These are phyloP conservation scores for Suhomyces terraborum DNA, from an alignment of 1,139 yeast species.

Conservation along the genomic window DNA sequence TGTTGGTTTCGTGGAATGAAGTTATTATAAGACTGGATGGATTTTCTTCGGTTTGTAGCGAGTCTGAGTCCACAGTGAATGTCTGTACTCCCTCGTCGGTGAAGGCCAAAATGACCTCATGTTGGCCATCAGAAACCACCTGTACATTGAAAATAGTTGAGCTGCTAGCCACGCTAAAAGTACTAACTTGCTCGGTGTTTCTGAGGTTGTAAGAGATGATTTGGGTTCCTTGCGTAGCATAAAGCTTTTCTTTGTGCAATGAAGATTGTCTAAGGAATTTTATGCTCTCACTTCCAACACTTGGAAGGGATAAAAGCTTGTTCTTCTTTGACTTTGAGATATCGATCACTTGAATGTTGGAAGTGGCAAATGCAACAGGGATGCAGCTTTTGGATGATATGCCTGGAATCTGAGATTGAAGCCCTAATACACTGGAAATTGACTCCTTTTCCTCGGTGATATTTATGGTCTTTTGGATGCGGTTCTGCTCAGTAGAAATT, in stretches of 20 bases:
- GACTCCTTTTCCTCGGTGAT: slow-evolving; percentile 16
- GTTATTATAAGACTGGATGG: slow-evolving; percentile 16
- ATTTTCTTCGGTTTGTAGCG: slow-evolving; percentile 10
- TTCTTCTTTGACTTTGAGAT: slow-evolving; percentile 17
- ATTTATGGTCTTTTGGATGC: slow-evolving; percentile 20
- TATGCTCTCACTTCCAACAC: slow-evolving; percentile 1
- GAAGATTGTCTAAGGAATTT: slow-evolving; percentile 11
- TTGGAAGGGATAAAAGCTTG: slow-evolving; percentile 8
- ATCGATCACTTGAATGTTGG: slow-evolving; percentile 16
- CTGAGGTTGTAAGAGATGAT: slow-evolving; percentile 11
- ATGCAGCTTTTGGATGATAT: slow-evolving; percentile 10
- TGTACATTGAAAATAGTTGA: slow-evolving; percentile 11
- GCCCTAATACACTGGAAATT: slow-evolving; percentile 12
- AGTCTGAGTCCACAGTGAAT: slow-evolving; percentile 27
- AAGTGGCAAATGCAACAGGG: slow-evolving; percentile 16
- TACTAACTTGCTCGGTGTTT: slow-evolving; percentile 2
- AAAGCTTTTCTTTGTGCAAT: slow-evolving; percentile 10
- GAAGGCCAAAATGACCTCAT: slow-evolving; percentile 29
- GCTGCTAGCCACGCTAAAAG: slow-evolving; percentile 7
- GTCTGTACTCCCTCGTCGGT: slow-evolving; percentile 36
- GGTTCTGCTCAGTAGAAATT: slow-evolving; percentile 21
- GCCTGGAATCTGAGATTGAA: slow-evolving; percentile 14
- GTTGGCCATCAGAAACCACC: slow-evolving; percentile 9
- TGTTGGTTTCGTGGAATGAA: slow-evolving; percentile 9
- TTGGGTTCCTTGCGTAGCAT: slow-evolving; percentile 9